Conservation (phyloP, 495 filamentous ascomycete species). For the Penicillium robsamsonii region DNA sequence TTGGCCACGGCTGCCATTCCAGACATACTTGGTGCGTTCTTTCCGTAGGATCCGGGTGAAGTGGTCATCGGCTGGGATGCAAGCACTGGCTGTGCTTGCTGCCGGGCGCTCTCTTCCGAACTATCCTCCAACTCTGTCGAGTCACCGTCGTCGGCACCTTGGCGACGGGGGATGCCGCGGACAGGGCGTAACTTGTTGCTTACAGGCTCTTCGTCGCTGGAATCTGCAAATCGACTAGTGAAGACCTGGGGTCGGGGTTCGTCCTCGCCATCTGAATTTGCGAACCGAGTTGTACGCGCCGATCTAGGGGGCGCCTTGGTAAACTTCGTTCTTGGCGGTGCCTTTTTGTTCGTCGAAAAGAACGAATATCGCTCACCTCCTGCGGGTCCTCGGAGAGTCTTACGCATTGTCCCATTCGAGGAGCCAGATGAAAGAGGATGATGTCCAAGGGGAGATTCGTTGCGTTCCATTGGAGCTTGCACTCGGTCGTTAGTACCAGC, state of each 20-base stretch:
- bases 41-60: conserved; percentile 18
- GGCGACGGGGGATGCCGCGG: conserved; percentile 60
- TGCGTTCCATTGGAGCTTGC: conserved; percentile 28
- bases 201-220: conserved; percentile 64
- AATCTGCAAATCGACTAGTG: conserved; percentile 75
- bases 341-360: conserved; percentile 47
- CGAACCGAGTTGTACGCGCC: conserved; percentile 47
- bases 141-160: conserved; percentile 54
- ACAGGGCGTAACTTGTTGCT: conserved; percentile 52
- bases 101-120: conserved; percentile 42
- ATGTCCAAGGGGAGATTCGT: conserved; percentile 31
- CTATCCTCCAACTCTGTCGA: conserved; percentile 70
- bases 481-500: conserved; percentile 14
- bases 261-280: conserved; percentile 69
- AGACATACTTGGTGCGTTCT: conserved; percentile 28
- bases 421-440: conserved; percentile 37
- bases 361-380: conserved; percentile 43
- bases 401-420: conserved; percentile 42
- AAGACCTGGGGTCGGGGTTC: conserved; percentile 40
- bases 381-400: conserved; percentile 46
- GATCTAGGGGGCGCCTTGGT: conserved; percentile 23
- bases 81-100: conserved; percentile 13
- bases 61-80: conserved; percentile 8
- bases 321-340: conserved; percentile 34
- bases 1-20: conserved; percentile 41